Evolutionary conservation across 495 filamentous ascomycete genomes (phyloP), one percentile per base, ranked within the genome.

Genomic region (Chlorociboria aeruginascens): DNA sequence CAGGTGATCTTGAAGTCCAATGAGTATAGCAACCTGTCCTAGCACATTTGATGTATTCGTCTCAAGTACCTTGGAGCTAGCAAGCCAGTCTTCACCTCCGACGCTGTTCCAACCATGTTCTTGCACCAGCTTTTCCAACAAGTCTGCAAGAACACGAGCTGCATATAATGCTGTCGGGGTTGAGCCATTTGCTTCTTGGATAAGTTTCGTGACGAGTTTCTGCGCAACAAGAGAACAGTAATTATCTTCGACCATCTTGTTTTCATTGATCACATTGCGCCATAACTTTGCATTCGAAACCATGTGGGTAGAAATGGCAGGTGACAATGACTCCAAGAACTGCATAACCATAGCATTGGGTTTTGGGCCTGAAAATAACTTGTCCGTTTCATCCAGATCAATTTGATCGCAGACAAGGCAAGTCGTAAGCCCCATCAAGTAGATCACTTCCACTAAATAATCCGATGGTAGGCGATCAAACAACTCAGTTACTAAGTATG

Each of bases 1-100:
- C n/a, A 78, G 53, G 8, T 65, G 55, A 41, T 72, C 67, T 33
- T 70, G 67, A 34, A 77, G 65, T 0, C 75, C 81, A 7, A 65
- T 63, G 8, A 86, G 50, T 45, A 76, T 64, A 0, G 76, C 78
- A 29, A 68, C 54, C 16, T 70, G 68, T 12, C 59, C 55, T 28
- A 83, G 66, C 0, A 66, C 50, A 7, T 79, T 70, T 39, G 61
- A 48, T 1, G 70, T 60, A 10, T 62, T 52, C 0, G 58, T 57
- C 35, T 65, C 71, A 25, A 71, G 55, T 16, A 70, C 43, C 7
- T 62, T 63, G 9, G 65, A 49, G 25, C 61, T 55, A 6, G 33
- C 38, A 1, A 76, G 44, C 67, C 67, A 70, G 28, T 66, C 55
- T 32, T 76, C 71, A 2, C 61, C 58, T n/a, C 53, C 60, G 11